phyloP scores from a whole-genome alignment of 208 protist genomes.

The Tritrichomonas foetus region DNA sequence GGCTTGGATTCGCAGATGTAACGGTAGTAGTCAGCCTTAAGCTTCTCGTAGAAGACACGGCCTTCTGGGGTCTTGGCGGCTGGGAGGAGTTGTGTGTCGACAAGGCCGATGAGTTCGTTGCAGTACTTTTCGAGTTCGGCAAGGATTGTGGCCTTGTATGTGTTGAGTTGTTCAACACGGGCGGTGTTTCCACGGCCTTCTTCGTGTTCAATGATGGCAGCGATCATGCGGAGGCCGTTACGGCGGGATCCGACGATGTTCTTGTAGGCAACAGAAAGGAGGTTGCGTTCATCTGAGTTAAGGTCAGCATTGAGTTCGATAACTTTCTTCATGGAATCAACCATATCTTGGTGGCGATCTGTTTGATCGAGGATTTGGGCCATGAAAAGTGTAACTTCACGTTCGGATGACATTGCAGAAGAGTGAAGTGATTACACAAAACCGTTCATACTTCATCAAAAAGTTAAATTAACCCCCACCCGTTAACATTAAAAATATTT shows the following conservation, averaged over 20 bases:
- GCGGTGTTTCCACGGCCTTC: conserved; percentile 69
- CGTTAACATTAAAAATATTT: too few species aligned
- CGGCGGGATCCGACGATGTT: conserved; percentile 96
- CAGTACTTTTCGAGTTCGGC: conserved; percentile 52
- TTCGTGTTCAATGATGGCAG: conserved; percentile 59
- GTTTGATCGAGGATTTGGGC: too few species aligned
- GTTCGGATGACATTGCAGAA: too few species aligned
- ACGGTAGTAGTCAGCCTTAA: conserved; percentile 71
- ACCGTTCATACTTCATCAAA: too few species aligned
- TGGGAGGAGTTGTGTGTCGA: conserved; percentile 84
- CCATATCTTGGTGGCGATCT: too few species aligned
- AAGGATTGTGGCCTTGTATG: background rate
- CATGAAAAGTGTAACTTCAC: too few species aligned
- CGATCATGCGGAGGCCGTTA: conserved; percentile 86
- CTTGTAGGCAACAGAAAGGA: conserved; percentile 99
- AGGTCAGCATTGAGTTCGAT: too few species aligned
- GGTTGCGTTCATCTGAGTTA: conserved; percentile 95
- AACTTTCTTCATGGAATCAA: too few species aligned
- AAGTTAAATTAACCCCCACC: too few species aligned
- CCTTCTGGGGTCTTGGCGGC: conserved; percentile 58
- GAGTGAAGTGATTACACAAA: too few species aligned
- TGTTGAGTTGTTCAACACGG: conserved; percentile 45
- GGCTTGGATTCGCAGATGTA: conserved; percentile 70
- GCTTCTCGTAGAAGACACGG: conserved; percentile 76
- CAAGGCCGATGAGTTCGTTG: conserved; percentile 74